Evolutionary conservation across 2,329 filamentous ascomycete genomes (phyloP).

Genomic region (Ophiostoma montium): DNA sequence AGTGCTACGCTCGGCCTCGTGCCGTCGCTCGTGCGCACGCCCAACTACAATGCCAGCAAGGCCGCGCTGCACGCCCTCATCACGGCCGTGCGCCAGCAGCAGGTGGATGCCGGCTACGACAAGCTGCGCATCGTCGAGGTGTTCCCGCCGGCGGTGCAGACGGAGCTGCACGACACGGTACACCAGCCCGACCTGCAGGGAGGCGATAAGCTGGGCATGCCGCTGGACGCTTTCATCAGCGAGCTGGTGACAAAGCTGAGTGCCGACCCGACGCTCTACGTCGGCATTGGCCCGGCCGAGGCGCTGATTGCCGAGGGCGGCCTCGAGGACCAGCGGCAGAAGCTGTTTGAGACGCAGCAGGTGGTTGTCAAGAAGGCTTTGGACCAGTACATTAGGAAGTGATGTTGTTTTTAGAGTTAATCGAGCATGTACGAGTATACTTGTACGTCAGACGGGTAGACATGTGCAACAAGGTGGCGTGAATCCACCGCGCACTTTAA

Average conservation of each 20-base stretch:
- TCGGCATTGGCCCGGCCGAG: conserved; percentile 22
- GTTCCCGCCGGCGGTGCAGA: conserved; percentile 26
- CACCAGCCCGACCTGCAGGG: conserved; percentile 26
- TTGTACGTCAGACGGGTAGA: no score
- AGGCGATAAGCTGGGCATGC: conserved; percentile 33
- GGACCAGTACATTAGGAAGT: conserved; percentile 13
- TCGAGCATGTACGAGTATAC: no score
- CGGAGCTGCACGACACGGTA: conserved; percentile 29
- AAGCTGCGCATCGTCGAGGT: conserved; percentile 26
- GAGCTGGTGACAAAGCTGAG: conserved; percentile 24
- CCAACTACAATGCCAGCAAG: conserved; percentile 35
- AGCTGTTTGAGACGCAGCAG: conserved; percentile 16
- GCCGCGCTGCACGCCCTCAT: conserved; percentile 32
- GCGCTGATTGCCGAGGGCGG: conserved; percentile 15
- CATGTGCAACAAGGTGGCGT: neutral
- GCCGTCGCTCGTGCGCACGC: conserved; percentile 27
- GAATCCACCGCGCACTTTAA: no score
- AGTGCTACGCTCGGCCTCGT: conserved; percentile 22
- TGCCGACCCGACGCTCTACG: conserved; percentile 23
- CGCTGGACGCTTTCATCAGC: conserved; percentile 28
- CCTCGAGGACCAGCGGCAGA: conserved; percentile 17
- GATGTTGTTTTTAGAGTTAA: neutral
- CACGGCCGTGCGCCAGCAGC: conserved; percentile 30
- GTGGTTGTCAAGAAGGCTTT: conserved; percentile 11
- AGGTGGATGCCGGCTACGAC: conserved; percentile 22